phyloP scores from a whole-genome alignment of 352 stramenopile genomes.

The Achlya hypogyna region DNA sequence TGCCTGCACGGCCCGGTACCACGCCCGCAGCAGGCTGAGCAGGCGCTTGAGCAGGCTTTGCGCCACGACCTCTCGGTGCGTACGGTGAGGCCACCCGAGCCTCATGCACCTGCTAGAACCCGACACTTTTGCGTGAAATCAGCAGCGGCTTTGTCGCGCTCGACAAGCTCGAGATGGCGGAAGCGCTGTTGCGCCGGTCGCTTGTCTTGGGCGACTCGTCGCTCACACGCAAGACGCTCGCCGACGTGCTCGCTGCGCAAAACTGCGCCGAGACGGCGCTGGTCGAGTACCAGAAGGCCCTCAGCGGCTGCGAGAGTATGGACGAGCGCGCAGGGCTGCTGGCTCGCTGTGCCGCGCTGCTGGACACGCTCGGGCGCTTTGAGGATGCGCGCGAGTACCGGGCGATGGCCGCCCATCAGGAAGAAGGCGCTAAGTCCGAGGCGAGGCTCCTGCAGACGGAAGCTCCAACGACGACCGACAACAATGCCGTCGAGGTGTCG shows the following conservation, averaged over 20 bases:
- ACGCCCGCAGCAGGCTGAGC: slow-evolving; percentile 25
- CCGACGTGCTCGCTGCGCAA: slow-evolving; percentile 65
- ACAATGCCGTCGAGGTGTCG: too few relatives aligned
- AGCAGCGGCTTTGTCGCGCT: slow-evolving; percentile 71
- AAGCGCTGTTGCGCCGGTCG: slow-evolving; percentile 52
- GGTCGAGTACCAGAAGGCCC: slow-evolving; percentile 50
- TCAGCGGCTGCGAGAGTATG: slow-evolving; percentile 33
- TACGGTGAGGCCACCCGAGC: too few relatives aligned
- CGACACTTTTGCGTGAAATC: slow-evolving; percentile 59
- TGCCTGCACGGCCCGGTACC: slow-evolving; percentile 28
- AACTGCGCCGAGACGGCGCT: slow-evolving; percentile 72
- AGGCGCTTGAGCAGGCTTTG: slow-evolving; percentile 51
- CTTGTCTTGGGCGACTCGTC: slow-evolving; percentile 62
- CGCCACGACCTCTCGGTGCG: slow-evolving; percentile 28
- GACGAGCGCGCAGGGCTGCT: slow-evolving; percentile 38
- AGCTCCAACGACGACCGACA: too few relatives aligned
- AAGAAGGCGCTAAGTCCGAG: slow-evolving; percentile 14
- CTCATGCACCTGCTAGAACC: too few relatives aligned
- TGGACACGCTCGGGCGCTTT: slow-evolving; percentile 53
- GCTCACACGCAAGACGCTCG: slow-evolving; percentile 63
- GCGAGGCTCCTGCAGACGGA: background rate
- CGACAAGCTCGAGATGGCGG: slow-evolving; percentile 63
- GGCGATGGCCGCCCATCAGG: slow-evolving; percentile 32
- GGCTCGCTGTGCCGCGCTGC: slow-evolving; percentile 49
- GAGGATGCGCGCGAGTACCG: slow-evolving; percentile 64